Evolutionary conservation across 164 flowering plant species (phyloP), one percentile per base, ranked within the genome.

Genomic region (Chimonanthus praecox): DNA sequence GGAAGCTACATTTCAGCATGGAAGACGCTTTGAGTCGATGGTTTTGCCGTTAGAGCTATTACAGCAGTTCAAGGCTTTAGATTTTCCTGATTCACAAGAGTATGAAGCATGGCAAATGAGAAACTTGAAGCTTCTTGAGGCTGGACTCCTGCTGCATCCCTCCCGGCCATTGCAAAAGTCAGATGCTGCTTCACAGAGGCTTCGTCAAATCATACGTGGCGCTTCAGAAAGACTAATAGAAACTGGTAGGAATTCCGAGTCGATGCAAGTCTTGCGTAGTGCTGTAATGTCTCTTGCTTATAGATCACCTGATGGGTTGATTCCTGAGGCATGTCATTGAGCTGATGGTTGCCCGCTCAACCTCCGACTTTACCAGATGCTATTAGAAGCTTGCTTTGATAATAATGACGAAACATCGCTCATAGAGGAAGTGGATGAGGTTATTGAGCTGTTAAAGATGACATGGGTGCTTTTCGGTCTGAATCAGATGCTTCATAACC

Each of bases 321-420:
- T 51, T 43, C 58, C 92, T 4, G 90, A 84, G 47, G 68, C 76
- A 44, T 91, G 97, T 75, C 98, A 91, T 66, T 94, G 99, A 98
- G 99, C 96, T 15, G 99, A 93, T 82, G 98, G 96, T 4, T 79
- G 69, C 72, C 99, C 99, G 3, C 64, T 94, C 71, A 94, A 91
- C 76, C 85, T 94, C 45, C 84, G 82, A 47, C 78, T 94, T 8
- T 94, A 94, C 70, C 86, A 83, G 71, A 83, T 81, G 83, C 91
- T 94, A 49, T 76, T 94, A 51, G 92, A 90, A 75, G 87, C 97
- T 65, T 88, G 92, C 80, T 94, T 94, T 82, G 98, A 94, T 78
- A 75, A 75, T 46, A 82, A 85, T 72, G 97, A 89, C 16, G 88
- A 85, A 68, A 80, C 90, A 45, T 76, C 82, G 18, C 72, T 94